These are phyloP conservation scores for Calonectria montana DNA, from an alignment of 2,329 filamentous ascomycete species.

Conservation along the genomic window DNA sequence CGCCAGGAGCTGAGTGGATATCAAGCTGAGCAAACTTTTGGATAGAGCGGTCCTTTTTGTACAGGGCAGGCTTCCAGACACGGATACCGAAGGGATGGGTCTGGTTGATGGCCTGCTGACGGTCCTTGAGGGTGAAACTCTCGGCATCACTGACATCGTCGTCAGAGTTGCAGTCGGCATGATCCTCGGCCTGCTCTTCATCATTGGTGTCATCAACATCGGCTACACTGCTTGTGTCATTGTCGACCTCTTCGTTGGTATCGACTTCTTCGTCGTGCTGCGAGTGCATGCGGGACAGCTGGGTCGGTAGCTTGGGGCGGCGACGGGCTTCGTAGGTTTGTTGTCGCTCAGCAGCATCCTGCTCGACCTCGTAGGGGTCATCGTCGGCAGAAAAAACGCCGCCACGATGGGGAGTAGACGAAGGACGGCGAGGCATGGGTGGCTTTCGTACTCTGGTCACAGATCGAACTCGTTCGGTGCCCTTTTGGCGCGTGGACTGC, in stretches of 20 bases:
- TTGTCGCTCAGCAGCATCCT: constrained; percentile 67
- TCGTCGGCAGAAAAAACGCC: constrained; percentile 94
- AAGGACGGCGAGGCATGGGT: constrained; percentile 76
- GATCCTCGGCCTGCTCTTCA: constrained; percentile 57
- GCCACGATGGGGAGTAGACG: constrained; percentile 82
- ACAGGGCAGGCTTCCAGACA: constrained; percentile 97
- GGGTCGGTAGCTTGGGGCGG: constrained; percentile 45
- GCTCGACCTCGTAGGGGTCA: constrained; percentile 82
- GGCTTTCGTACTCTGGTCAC: constrained; percentile 74
- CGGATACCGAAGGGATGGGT: constrained; percentile 99
- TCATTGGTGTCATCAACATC: constrained; percentile 47
- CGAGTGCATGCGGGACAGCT: constrained; percentile 58
- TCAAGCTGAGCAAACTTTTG: constrained; percentile 96
- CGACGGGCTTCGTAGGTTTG: constrained; percentile 50
- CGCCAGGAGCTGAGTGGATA: constrained; percentile 94
- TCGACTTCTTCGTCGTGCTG: constrained; percentile 40
- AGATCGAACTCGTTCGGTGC: constrained; percentile 60
- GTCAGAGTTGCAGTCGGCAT: constrained; percentile 73
- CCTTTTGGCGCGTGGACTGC: constrained; percentile 52
- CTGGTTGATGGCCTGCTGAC: constrained; percentile 97
- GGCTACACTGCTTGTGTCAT: constrained; percentile 37
- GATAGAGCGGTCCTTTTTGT: constrained; percentile 97
- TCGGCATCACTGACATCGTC: constrained; percentile 88
- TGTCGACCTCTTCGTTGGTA: constrained; percentile 34
- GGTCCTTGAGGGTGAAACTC: constrained; percentile 97